Evolutionary conservation across 768 basidiomycete species (phyloP).

Genomic region (Leccinellum albellum): DNA sequence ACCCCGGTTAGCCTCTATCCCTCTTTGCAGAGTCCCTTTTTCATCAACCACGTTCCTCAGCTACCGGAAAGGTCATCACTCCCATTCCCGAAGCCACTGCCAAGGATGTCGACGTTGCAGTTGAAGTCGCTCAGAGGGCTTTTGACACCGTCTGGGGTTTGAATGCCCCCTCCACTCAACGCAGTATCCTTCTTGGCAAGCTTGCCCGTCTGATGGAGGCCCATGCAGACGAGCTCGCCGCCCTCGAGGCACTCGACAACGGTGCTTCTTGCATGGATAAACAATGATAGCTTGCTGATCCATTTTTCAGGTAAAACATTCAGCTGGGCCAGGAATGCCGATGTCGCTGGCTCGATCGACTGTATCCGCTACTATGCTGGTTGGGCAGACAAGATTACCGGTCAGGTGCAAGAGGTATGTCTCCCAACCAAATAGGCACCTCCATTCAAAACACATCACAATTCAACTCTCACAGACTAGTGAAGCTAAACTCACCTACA

Average conservation of each 20-base stretch:
- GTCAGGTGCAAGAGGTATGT: slow-evolving; percentile 62
- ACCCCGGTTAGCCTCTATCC: slow-evolving; percentile 36
- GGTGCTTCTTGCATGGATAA: slow-evolving; percentile 30
- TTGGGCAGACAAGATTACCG: slow-evolving; percentile 83
- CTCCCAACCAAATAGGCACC: neutral
- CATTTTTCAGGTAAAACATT: slow-evolving; percentile 51
- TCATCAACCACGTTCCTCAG: slow-evolving; percentile 27
- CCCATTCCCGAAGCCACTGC: slow-evolving; percentile 52
- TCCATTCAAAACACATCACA: neutral
- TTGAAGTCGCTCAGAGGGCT: slow-evolving; percentile 60
- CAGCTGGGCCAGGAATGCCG: slow-evolving; percentile 42
- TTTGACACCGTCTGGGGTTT: slow-evolving; percentile 67
- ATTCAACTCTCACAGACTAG: slow-evolving; percentile 23
- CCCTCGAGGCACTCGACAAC: slow-evolving; percentile 70
- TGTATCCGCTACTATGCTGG: slow-evolving; percentile 79
- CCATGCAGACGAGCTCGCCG: slow-evolving; percentile 61
- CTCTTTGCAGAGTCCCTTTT: neutral
- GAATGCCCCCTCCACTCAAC: slow-evolving; percentile 47
- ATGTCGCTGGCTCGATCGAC: slow-evolving; percentile 36
- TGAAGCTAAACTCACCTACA: slow-evolving; percentile 17
- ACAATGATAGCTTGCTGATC: neutral
- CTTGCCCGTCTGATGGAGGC: slow-evolving; percentile 63
- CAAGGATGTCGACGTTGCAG: slow-evolving; percentile 76
- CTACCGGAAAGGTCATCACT: slow-evolving; percentile 62
- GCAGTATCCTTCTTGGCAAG: slow-evolving; percentile 55